Percentiles rank a stretch among this genome's conserved stretches.
phyloP scores from a whole-genome alignment of 2,329 filamentous ascomycete species.

The Aspergillus nomiae region DNA sequence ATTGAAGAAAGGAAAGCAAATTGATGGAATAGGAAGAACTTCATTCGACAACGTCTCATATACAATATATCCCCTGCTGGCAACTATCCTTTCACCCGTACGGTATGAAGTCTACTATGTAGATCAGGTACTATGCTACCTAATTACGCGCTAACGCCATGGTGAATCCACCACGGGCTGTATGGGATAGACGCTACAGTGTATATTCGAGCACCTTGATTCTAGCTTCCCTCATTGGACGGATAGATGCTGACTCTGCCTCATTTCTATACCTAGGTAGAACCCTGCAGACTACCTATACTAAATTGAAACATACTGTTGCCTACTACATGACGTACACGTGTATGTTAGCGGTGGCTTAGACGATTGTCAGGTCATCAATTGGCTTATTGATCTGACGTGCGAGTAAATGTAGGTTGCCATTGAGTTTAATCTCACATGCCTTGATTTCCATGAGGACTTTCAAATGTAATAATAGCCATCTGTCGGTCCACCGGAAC shows the following conservation, averaged over 20 bases:
- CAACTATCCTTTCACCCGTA: neutral
- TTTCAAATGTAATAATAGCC: neutral
- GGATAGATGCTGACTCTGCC: neutral
- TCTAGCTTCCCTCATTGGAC: neutral
- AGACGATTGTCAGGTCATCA: neutral
- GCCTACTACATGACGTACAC: neutral
- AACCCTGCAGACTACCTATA: neutral
- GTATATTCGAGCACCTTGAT: neutral
- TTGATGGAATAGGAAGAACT: slow-evolving; percentile 1
- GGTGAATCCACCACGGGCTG: neutral
- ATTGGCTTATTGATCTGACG: neutral
- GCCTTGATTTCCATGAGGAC: neutral
- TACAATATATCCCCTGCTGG: neutral
- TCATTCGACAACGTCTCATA: neutral
- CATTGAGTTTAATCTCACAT: neutral
- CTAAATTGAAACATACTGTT: neutral
- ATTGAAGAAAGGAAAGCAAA: slow-evolving; percentile 7
- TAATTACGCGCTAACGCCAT: neutral
- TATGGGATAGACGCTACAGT: neutral
- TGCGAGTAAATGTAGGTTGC: neutral
- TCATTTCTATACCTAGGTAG: neutral
- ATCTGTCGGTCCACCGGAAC: neutral
- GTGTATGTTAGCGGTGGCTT: neutral
- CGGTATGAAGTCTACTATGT: slow-evolving; percentile 2
- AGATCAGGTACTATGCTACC: neutral